Evolutionary conservation across 495 filamentous ascomycete genomes (phyloP), one percentile per base, ranked within the genome.

Genomic region (Alectoria sarmentosa): DNA sequence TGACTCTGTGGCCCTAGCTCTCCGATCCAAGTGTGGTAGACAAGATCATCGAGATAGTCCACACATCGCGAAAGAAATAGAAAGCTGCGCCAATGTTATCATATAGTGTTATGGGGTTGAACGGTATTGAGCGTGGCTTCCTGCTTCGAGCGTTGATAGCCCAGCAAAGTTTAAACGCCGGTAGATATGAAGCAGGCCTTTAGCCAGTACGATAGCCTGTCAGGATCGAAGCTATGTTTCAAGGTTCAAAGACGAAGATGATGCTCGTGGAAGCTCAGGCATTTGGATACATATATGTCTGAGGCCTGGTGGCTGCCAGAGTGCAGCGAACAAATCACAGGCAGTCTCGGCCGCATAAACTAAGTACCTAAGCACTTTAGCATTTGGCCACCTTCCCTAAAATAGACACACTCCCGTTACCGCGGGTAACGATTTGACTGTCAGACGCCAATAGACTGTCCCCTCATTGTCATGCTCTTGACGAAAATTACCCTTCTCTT

Each of bases 11-110:
- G 67, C 48, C 48, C 60, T 67, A 95, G 90, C 85, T 98, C 42
- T 94, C 91, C 44, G 92, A 98, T 73, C 93, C 93, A 39, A 84
- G 81, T 59, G 86, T 97, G 30, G 91, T 98, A 23, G 87, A 90
- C 37, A 90, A 87, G 76, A 97, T 98, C 76, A 96, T 97, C 70
- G 75, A 80, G 56, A 83, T 80, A 34, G 92, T 96, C 48, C 89
- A 95, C 66, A 80, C 75, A 63, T 73, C 80, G 56, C 80, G 79
- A 68, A 79, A 79, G 72, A 84, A 84, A 72, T 83, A 79, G 61
- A 41, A 61, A 54, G 32, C n/a, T 49, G 52, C 30, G 5, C 11
- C 21, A 30, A 36, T 9, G 13, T 32, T 0, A 21, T 55, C 23
- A 17, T 10, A 21, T 21, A 13, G 28, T 21, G 48, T 61, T 13